Base-by-base conservation (phyloP, 1,284 basidiomycete species). In the Ustilago loliicola region DNA sequence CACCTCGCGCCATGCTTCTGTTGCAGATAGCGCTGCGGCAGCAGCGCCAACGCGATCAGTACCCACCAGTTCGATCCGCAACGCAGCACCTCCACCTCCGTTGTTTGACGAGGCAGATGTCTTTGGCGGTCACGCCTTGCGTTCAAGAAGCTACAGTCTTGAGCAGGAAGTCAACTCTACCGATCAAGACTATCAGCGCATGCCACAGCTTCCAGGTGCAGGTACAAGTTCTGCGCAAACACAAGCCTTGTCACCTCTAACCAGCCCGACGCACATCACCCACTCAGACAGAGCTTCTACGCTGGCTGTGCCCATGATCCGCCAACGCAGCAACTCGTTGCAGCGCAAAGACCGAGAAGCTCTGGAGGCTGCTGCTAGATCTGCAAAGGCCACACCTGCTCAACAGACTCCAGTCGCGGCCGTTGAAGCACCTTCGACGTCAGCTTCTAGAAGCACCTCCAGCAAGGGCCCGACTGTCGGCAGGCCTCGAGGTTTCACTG, bases 401-500 rank as follows among this genome's bases (percentile, higher is more conserved):
- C 30, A 30, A n/a, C n/a, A 17, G 17, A 15, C 45, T 34, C n/a
- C 55, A 6, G 3, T 42, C 15, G 17, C 38, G 38, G 30, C 53
- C 21, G 19, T 34, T 23, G 60, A 50, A 6, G 48, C 15, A 27
- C 48, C 63, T 34, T 42, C 45, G 21, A 32, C 50, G 8, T 21
- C 51, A 15, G 36, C 62, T 17, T 58, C 70, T 29, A 61, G 50
- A 23, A 17, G 23, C 48, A 53, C 8, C 38, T 56, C 58, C 15
- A 58, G 32, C 52, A 66, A 40, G 25, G 7, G 34, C 10, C n/a
- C 63, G 10, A 15, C 36, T n/a, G 23, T 54, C 32, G 81, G 81
- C 21, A 63, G 81, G 30, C 80, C 81, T 3, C 40, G 81, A 66
- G 81, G 81, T 13, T 76, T 78, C 30, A 82, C 81, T 9, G 75